Conservation (phyloP, 345 rosid genomes). For the Salix purpurea region DNA sequence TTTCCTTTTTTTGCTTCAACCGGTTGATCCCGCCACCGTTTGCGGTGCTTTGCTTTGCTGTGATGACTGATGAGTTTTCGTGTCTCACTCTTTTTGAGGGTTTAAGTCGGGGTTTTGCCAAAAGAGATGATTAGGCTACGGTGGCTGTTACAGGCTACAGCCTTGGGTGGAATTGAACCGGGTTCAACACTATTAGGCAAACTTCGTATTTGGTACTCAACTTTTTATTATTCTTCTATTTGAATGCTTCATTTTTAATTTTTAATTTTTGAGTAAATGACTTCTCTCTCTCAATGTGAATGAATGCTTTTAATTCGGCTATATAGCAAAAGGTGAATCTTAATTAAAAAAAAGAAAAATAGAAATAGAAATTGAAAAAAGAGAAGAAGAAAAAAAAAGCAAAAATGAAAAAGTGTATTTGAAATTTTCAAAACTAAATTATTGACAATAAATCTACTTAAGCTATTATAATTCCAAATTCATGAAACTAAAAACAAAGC, state of each 20-base stretch:
- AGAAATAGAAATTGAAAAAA: too few species aligned
- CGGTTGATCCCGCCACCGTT: neutral
- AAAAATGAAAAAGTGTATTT: too few species aligned
- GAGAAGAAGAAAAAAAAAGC: too few species aligned
- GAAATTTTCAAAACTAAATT: neutral
- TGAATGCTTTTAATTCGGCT: too few species aligned
- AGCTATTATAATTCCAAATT: accelerated
- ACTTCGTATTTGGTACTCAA: too few species aligned
- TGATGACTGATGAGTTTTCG: neutral
- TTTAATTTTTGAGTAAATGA: neutral
- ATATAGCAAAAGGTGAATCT: too few species aligned
- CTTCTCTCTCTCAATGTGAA: too few species aligned
- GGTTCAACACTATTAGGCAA: too few species aligned
- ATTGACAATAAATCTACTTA: neutral
- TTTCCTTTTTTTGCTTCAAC: neutral
- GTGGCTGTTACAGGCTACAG: neutral
- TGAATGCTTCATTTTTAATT: neutral
- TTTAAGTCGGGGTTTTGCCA: neutral
- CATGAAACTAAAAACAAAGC: neutral
- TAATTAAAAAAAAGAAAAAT: too few species aligned
- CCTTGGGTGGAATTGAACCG: neutral
- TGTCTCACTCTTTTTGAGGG: neutral
- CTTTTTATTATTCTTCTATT: neutral
- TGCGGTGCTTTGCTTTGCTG: neutral
- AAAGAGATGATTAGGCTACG: neutral